Evolutionary conservation across 83 land plant genomes (phyloP).

Genomic region (Thuja plicata): DNA sequence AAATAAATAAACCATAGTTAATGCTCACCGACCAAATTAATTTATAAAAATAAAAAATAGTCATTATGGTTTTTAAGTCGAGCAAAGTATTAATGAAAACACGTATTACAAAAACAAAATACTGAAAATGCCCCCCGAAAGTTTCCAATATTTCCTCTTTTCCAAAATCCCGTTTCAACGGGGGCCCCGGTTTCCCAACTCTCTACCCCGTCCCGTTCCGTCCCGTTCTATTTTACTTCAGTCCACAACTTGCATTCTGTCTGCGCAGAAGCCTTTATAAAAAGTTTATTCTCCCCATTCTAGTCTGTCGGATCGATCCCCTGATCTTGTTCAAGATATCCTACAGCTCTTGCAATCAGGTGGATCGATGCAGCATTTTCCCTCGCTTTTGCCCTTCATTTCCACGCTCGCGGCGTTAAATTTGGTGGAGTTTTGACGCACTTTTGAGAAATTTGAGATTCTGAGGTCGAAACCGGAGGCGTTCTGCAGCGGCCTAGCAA

Average conservation of each 20-base stretch:
- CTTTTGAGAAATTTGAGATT: not conserved
- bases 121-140: not conserved
- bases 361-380: not conserved
- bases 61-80: not conserved
- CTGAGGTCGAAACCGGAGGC: not conserved
- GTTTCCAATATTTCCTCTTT: not conserved
- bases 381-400: not conserved
- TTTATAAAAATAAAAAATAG: not conserved
- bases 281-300: not conserved
- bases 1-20: no score
- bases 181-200: not conserved
- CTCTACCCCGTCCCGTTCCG: not conserved
- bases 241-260: not conserved
- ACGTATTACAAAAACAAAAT: not conserved
- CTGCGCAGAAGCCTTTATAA: not conserved
- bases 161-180: not conserved
- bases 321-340: not conserved
- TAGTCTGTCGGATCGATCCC: not conserved
- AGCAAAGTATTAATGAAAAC: not conserved
- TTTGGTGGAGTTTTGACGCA: not conserved
- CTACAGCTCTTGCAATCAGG: not conserved
- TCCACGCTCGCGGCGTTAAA: not conserved
- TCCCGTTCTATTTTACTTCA: not conserved
- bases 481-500: not conserved
- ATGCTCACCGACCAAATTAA: no score